Evolutionary conservation across 768 basidiomycete genomes (phyloP), one percentile per base, ranked within the genome.

Genomic region (Suillus brevipes): DNA sequence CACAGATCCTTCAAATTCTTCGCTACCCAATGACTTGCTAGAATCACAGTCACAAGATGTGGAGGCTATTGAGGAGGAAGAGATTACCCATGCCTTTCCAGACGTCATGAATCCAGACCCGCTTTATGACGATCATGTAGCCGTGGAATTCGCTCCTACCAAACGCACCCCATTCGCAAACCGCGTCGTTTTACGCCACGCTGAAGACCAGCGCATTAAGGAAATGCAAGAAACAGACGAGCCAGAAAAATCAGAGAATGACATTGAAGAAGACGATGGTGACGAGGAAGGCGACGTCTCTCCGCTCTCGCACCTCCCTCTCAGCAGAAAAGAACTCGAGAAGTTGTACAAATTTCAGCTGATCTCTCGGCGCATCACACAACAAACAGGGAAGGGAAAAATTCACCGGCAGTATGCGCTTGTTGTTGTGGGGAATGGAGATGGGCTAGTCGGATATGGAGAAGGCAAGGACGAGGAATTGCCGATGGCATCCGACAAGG

Each of bases 351-450:
- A 75, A 25, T 83, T 81, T 66, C 68, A 80, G 0, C 76, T 85
- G 64, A 65, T 86, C 66, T 68, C 65, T 67, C 84, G 88, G 7
- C 79, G 87, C 49, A 89, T 96, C 69, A 87, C 87, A 5, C 90
- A 94, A 66, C 96, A 98, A 83, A 98, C 95, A 0, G 89, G 91
- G 63, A 99, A 98, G 78, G 97, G 97, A 16, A 97, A 94, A 73
- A 90, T 91, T 66, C 82, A 84, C 34, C 84, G 87, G 20, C 75
- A 83, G 60, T 85, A 86, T 61, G 79, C 80, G 45, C 83, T 92
- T 67, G 84, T 88, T 68, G 85, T 95, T 65, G 87, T 92, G 40
- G 94, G 94, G 3, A 87, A 96, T 73, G 92, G 92, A 3, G 81
- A 90, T 42, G 95, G 94, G 0, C 81, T 95, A 34, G 87, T 97